These are phyloP conservation scores for Russula olivacea DNA, from an alignment of 768 basidiomycete genomes.

Conservation along the genomic window DNA sequence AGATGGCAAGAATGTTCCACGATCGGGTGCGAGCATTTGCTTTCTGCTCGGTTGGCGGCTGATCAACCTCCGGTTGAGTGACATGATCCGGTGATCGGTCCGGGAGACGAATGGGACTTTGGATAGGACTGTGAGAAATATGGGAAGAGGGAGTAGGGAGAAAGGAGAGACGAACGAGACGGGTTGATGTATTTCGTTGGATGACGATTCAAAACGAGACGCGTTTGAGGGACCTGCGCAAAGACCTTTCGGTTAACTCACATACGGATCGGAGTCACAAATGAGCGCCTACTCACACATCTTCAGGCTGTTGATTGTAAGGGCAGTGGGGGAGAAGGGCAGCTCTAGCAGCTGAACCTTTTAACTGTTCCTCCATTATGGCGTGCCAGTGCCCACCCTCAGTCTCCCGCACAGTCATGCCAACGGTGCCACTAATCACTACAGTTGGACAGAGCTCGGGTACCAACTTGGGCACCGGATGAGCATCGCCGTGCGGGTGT, in stretches of 20 bases:
- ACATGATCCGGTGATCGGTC: not conserved
- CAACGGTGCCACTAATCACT: too few relatives aligned
- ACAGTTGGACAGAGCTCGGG: too few relatives aligned
- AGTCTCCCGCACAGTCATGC: too few relatives aligned
- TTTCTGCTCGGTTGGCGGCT: too few relatives aligned
- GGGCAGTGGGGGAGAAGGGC: too few relatives aligned
- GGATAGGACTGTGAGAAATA: not conserved
- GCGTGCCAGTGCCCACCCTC: too few relatives aligned
- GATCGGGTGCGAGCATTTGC: not conserved
- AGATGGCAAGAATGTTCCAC: not conserved
- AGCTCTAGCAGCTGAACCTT: too few relatives aligned
- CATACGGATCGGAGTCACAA: not conserved
- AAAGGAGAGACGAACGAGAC: constrained; percentile 3
- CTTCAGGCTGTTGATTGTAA: too few relatives aligned
- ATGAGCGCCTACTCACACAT: constrained; percentile 7
- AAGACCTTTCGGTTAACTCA: not conserved
- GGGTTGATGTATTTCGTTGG: constrained; percentile 2
- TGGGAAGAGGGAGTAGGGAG: not conserved
- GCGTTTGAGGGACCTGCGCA: not conserved
- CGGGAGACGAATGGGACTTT: not conserved
- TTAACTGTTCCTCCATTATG: too few relatives aligned
- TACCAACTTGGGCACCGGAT: too few relatives aligned
- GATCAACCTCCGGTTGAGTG: not conserved
- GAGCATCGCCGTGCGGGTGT: too few relatives aligned
- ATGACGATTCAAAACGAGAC: not conserved